phyloP scores from a whole-genome alignment of 768 basidiomycete genomes.

The Fistulinella prunicolor region DNA sequence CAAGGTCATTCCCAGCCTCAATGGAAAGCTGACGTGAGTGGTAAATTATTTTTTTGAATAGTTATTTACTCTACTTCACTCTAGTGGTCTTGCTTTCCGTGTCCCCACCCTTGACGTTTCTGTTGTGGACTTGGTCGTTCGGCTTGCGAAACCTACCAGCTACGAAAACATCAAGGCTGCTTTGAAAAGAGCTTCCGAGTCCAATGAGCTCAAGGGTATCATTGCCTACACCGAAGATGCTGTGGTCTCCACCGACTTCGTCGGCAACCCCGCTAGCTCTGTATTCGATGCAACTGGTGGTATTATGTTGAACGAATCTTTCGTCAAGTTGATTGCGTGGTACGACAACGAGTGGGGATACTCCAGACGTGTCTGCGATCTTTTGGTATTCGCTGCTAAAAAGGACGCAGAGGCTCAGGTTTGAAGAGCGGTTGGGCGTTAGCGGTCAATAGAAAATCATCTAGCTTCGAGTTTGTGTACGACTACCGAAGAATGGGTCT shows the following conservation, averaged over 20 bases:
- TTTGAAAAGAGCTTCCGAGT: constrained; percentile 75
- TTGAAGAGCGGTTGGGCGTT: too few species aligned
- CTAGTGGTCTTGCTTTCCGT: constrained; percentile 92
- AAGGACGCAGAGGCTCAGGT: constrained; percentile 48
- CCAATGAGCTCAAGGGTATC: constrained; percentile 62
- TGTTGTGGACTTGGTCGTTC: constrained; percentile 95
- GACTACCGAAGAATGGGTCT: too few species aligned
- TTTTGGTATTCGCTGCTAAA: constrained; percentile 77
- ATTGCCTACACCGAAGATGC: constrained; percentile 90
- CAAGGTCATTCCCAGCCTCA: constrained; percentile 93
- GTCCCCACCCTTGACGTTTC: constrained; percentile 96
- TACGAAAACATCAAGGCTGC: constrained; percentile 91
- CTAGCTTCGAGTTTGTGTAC: too few species aligned
- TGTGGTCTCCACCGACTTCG: constrained; percentile 92
- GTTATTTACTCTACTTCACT: neutral
- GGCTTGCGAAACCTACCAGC: constrained; percentile 77
- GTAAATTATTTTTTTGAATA: constrained; percentile 1
- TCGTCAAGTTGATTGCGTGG: constrained; percentile 96
- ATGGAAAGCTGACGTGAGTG: constrained; percentile 96
- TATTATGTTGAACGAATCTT: constrained; percentile 87
- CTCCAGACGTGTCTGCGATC: constrained; percentile 89
- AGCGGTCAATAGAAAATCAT: too few species aligned
- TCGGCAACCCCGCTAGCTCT: constrained; percentile 73
- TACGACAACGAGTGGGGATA: constrained; percentile 97
- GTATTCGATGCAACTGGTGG: constrained; percentile 95